Evolutionary conservation across 2,329 filamentous ascomycete genomes (phyloP).

Genomic region (Shiraia bambusicola): DNA sequence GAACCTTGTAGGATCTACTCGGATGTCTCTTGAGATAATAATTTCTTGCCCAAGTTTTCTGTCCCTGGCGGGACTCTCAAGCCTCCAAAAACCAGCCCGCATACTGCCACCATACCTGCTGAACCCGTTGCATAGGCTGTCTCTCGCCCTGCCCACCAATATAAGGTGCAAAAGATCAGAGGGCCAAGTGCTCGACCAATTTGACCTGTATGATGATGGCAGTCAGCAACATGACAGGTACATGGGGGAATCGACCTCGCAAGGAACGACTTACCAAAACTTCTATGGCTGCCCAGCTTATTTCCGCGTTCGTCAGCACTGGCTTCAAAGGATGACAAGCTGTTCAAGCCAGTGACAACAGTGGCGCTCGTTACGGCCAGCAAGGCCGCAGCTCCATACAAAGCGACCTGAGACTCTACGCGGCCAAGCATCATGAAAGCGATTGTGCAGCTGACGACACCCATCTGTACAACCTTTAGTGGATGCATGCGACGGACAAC

Average conservation of each 20-base stretch:
- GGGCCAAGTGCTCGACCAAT: slow-evolving; percentile 84
- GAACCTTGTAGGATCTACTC: slow-evolving; percentile 1
- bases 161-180: slow-evolving; percentile 87
- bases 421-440: slow-evolving; percentile 79
- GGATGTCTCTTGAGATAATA: slow-evolving; percentile 13
- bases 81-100: slow-evolving; percentile 67
- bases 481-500: slow-evolving; percentile 84
- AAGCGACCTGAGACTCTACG: slow-evolving; percentile 64
- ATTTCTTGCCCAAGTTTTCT: slow-evolving; percentile 33
- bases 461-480: slow-evolving; percentile 74
- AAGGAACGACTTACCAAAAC: slow-evolving; percentile 50
- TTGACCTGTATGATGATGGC: slow-evolving; percentile 63
- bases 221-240: slow-evolving; percentile 5
- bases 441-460: slow-evolving; percentile 72
- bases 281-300: slow-evolving; percentile 80
- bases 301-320: slow-evolving; percentile 75
- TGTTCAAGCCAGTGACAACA: slow-evolving; percentile 91
- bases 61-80: slow-evolving; percentile 64
- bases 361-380: slow-evolving; percentile 90
- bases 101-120: slow-evolving; percentile 74
- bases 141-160: slow-evolving; percentile 96
- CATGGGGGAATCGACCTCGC: background rate
- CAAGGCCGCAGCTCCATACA: slow-evolving; percentile 81
- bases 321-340: slow-evolving; percentile 88
- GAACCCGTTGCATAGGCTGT: slow-evolving; percentile 81